Base-by-base conservation (phyloP, 805 yeast species). In the Candida nemodendra region DNA sequence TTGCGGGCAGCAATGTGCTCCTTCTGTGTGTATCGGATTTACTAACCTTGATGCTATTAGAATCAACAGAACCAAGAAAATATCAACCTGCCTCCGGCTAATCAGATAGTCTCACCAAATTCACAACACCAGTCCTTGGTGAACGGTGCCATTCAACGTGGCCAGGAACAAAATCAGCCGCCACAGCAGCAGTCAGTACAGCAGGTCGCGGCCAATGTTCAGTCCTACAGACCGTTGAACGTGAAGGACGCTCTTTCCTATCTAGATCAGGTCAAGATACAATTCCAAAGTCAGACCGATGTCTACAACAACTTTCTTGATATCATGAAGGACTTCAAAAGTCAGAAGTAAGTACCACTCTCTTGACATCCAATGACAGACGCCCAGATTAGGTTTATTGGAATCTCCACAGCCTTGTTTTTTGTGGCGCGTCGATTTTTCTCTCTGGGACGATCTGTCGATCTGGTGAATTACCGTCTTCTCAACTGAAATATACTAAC, bases 301-400 rank as follows among this genome's bases (percentile, higher is more conserved):
- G 95, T 93, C 29, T 93, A 93, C 71, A 93, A 93, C 63, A 89
- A 86, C 62, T 93, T 95, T 56, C 72, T 93, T 56, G 99, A 93
- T 59, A 91, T 93, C 48, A 93, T 93, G 99, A 95, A 95, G 68
- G 99, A 95, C 59, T 95, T 93, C 69, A 95, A 95, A 69, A 83
- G 95, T 37, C 97, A 91, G 67, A 79, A 79, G 79, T 74, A 63
- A 44, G 78, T 69, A 36, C 47, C 13, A 32, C 18, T n/a, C 9
- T 18, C 19, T 15, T 34, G 9, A 12, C 16, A 17, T 42, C 30
- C 30, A 18, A 15, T 26, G 12, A 24, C 30, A 23, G 34, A 33
- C 31, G 28, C 27, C 18, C 44, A 21, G 31, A 16, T 27, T 32
- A 23, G 40, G 32, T 8, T 27, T 31, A 27, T 23, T 33, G 25